These are phyloP conservation scores for Irpex sp. DNA, from an alignment of 1,284 basidiomycete species.

Conservation along the genomic window DNA sequence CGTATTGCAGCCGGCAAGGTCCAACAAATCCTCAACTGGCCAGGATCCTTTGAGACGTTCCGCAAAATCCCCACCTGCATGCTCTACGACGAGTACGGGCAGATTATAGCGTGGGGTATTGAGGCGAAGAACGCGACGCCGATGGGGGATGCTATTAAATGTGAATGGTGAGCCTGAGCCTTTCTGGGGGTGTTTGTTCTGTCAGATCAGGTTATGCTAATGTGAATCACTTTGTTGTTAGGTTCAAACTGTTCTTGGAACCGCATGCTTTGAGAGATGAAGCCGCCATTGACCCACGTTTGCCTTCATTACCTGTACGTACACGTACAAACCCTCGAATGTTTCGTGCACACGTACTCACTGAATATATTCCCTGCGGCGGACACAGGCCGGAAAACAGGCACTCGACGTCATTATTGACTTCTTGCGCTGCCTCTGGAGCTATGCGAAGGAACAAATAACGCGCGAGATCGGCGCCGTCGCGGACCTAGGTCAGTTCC, in stretches of 20 bases:
- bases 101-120: conserved; percentile 71
- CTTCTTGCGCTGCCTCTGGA: conserved; percentile 75
- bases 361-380: neutral
- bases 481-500: conserved; percentile 67
- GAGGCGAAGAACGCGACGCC: conserved; percentile 73
- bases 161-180: too few species aligned
- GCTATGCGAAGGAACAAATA: conserved; percentile 78
- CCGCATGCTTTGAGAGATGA: conserved; percentile 70
- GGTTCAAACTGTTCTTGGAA: conserved; percentile 79
- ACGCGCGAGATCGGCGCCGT: conserved; percentile 77
- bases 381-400: conserved; percentile 58
- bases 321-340: too few species aligned
- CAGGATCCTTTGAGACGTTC: conserved; percentile 73
- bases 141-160: conserved; percentile 58
- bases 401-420: conserved; percentile 74
- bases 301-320: conserved; percentile 71
- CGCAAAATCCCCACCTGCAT: conserved; percentile 78
- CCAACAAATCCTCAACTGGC: conserved; percentile 76
- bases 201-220: too few species aligned
- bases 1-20: conserved; percentile 70
- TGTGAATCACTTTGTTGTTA: too few species aligned
- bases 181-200: too few species aligned
- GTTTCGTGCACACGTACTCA: too few species aligned
- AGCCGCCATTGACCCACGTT: conserved; percentile 57
- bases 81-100: conserved; percentile 64